Conservation (phyloP, 305 asterid species). For the Fraxinus floribunda region DNA sequence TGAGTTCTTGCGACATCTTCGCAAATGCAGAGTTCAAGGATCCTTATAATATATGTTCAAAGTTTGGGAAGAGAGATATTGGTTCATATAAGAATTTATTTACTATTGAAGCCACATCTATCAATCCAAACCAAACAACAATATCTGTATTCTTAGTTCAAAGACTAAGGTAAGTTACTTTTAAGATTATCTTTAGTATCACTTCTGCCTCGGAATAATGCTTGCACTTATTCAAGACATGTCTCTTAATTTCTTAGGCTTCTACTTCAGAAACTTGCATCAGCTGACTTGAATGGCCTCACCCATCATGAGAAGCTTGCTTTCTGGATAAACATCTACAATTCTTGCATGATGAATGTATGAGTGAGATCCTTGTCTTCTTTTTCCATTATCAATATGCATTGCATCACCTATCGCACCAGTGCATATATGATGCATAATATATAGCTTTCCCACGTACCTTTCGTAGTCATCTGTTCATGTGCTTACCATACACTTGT, state of each 20-base stretch:
- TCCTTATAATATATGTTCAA: conserved; percentile 50
- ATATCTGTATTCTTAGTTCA: conserved; percentile 60
- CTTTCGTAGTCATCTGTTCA: not conserved
- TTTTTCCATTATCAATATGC: not conserved
- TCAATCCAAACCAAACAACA: conserved; percentile 60
- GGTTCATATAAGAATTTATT: conserved; percentile 67
- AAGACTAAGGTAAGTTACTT: conserved; percentile 56
- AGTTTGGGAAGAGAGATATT: conserved; percentile 56
- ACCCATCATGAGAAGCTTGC: conserved; percentile 82
- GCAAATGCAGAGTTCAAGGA: conserved; percentile 40
- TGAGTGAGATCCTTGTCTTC: conserved; percentile 9
- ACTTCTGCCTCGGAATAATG: not conserved
- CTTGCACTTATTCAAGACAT: conserved; percentile 10
- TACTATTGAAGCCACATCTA: conserved; percentile 50
- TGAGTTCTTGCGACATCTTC: conserved; percentile 32
- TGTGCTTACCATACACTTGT: not conserved
- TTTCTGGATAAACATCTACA: conserved; percentile 82
- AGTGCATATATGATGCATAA: not conserved
- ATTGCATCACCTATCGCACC: not conserved
- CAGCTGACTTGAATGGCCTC: conserved; percentile 51
- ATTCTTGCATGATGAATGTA: conserved; percentile 88
- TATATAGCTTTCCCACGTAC: not conserved
- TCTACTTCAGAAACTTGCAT: conserved; percentile 55
- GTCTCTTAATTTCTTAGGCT: conserved; percentile 40
- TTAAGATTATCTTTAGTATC: not conserved